Evolutionary conservation across 768 basidiomycete genomes (phyloP).

Genomic region (Mycena galericulata): DNA sequence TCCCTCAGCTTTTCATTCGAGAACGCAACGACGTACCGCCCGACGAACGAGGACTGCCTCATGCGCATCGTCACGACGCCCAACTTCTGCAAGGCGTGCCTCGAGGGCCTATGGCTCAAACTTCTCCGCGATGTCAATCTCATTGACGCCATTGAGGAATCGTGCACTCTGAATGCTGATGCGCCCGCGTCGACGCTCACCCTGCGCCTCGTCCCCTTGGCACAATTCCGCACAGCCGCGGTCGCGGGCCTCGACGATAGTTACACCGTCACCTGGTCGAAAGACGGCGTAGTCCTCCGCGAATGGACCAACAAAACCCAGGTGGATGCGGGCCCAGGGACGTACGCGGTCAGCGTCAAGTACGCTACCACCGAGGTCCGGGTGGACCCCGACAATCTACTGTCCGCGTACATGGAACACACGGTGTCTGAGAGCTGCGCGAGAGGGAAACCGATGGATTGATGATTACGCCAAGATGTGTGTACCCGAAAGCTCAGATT

Average conservation of each 20-base stretch:
- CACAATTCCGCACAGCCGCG: conserved; percentile 58
- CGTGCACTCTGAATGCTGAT: conserved; percentile 44
- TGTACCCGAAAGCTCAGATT: not conserved
- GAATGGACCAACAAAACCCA: conserved; percentile 63
- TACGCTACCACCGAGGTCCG: conserved; percentile 71
- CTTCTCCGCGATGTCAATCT: conserved; percentile 70
- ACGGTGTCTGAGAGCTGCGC: conserved; percentile 35
- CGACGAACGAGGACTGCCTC: conserved; percentile 85
- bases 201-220: conserved; percentile 71
- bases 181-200: conserved; percentile 44
- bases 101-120: conserved; percentile 79
- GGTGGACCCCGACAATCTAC: conserved; percentile 51
- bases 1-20: conserved; percentile 67
- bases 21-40: conserved; percentile 79
- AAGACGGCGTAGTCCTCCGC: conserved; percentile 57
- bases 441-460: not conserved
- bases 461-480: conserved; percentile 7
- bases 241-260: conserved; percentile 53
- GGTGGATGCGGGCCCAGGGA: conserved; percentile 56
- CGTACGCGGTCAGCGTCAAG: conserved; percentile 59
- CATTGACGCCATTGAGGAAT: conserved; percentile 64
- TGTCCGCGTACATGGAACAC: conserved; percentile 35
- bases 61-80: conserved; percentile 81
- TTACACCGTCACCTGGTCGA: conserved; percentile 69
- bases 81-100: conserved; percentile 80